These are phyloP conservation scores for Calophaca sinica DNA, from an alignment of 306 rosid genomes.

Conservation along the genomic window DNA sequence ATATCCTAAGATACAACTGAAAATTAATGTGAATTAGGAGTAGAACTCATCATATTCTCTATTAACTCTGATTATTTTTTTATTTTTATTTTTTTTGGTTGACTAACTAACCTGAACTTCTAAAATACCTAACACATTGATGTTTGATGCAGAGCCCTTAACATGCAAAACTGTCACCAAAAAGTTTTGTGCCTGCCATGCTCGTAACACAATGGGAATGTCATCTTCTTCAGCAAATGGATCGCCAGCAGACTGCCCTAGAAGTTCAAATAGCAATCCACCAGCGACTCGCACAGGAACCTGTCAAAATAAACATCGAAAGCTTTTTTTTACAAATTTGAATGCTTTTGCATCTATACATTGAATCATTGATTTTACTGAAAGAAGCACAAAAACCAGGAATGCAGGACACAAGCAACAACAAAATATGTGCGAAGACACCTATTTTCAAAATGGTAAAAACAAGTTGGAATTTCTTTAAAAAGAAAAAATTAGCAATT, in stretches of 20 bases:
- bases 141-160: slow-evolving; percentile 66
- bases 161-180: slow-evolving; percentile 82
- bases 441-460: slow-evolving; percentile 15
- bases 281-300: slow-evolving; percentile 96
- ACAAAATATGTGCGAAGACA: slow-evolving; percentile 13
- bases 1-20: too few species aligned
- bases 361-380: slow-evolving; percentile 28
- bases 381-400: slow-evolving; percentile 1
- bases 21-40: too few species aligned
- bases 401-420: slow-evolving; percentile 13
- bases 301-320: slow-evolving; percentile 44
- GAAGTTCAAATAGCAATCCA: slow-evolving; percentile 86
- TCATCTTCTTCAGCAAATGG: slow-evolving; percentile 86
- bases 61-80: too few species aligned
- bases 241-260: slow-evolving; percentile 92
- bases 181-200: slow-evolving; percentile 95
- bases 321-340: background rate
- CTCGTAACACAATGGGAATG: slow-evolving; percentile 82
- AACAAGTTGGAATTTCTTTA: background rate
- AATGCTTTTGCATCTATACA: background rate
- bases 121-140: slow-evolving; percentile 80
- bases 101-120: slow-evolving; percentile 82
- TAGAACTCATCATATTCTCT: too few species aligned
- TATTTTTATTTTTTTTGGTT: slow-evolving; percentile 14
- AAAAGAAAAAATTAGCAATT: background rate